A percentile compares a stretch with the other conserved stretches of the same genome.
phyloP scores from a whole-genome alignment of 106 monocot species.

The Iris macrosiphon region DNA sequence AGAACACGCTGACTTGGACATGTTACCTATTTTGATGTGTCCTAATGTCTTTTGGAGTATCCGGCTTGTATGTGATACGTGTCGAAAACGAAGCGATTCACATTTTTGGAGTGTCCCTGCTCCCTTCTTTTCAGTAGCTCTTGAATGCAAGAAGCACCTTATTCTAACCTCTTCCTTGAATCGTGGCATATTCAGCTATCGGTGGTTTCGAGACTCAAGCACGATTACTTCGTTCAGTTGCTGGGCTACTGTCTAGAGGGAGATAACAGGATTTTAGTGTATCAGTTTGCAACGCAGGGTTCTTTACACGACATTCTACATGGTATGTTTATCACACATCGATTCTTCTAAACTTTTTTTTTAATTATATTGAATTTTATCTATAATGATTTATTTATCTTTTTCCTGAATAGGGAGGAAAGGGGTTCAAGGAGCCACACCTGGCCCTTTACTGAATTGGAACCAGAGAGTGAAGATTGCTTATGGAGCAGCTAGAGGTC shows the following conservation, averaged over 20 bases:
- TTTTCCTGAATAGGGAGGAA: constrained; percentile 34
- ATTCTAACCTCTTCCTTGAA: neutral
- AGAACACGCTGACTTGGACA: no score
- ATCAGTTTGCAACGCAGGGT: constrained; percentile 74
- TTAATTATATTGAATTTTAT: neutral
- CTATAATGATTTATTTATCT: neutral
- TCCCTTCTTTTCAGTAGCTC: neutral
- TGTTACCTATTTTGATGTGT: no score
- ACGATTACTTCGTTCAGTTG: constrained; percentile 68
- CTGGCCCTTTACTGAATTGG: constrained; percentile 49
- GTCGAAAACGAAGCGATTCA: no score
- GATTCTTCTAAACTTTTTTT: neutral
- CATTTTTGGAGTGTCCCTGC: no score
- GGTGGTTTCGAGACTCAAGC: constrained; percentile 65
- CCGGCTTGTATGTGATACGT: no score
- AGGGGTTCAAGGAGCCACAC: constrained; percentile 45
- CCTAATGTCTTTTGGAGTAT: no score
- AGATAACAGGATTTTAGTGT: constrained; percentile 61
- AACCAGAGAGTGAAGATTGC: constrained; percentile 53
- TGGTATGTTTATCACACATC: no score
- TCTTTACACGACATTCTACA: constrained; percentile 82
- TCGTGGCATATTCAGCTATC: constrained; percentile 48
- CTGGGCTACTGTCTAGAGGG: constrained; percentile 81
- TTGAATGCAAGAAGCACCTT: neutral
- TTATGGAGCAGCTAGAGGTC: constrained; percentile 63